Base-by-base conservation (phyloP, 768 basidiomycete genomes). In the Megacollybia marginata region DNA sequence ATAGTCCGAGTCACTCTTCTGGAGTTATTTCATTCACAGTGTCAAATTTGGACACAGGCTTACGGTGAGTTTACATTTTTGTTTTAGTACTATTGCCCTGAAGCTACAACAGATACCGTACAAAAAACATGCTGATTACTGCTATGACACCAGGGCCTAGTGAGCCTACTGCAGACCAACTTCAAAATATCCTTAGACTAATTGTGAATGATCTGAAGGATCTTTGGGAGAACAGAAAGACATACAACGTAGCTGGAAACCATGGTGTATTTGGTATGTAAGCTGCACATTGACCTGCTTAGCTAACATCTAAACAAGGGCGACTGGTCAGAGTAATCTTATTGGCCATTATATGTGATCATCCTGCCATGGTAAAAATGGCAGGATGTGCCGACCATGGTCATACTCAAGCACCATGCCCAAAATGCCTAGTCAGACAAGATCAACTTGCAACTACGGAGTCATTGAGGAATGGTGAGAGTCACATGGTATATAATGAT, bases 171-270 rank as follows among this genome's bases (percentile, higher is more conserved):
- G 53, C 53, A 7, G 52, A 59, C 10, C 56, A 65, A 40, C 53
- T 65, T 2, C 65, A 65, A 46, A 32, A 59, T 15, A 58, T 57
- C 23, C 19, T 65, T 1, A 54, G 48, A 35, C 44, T 62, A 8
- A 46, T 62, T 20, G 62, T 65, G 2, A 60, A 67, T 54, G 65
- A 66, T 43, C 56, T 67, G 1, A 9, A 63, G 10, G 44, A 40
- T 20, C 48, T 67, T 0, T 66, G 59, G 47, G 49, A 64, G 7
- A 31, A 60, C 5, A 64, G 66, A 10, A 59, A 59, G 13, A 20
- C 36, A 2, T 44, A 53, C 33, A 36, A 36, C 35, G 10, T 16
- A 36, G 16, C 10, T 36, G 10, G 16, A 36, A 10, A 10, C 35
- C 10, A 36, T 36, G 35, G 35, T 36, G 10, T 10, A 16, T 36